Base-by-base conservation (phyloP, 1,284 basidiomycete genomes). In the Microbotryum intermedium region DNA sequence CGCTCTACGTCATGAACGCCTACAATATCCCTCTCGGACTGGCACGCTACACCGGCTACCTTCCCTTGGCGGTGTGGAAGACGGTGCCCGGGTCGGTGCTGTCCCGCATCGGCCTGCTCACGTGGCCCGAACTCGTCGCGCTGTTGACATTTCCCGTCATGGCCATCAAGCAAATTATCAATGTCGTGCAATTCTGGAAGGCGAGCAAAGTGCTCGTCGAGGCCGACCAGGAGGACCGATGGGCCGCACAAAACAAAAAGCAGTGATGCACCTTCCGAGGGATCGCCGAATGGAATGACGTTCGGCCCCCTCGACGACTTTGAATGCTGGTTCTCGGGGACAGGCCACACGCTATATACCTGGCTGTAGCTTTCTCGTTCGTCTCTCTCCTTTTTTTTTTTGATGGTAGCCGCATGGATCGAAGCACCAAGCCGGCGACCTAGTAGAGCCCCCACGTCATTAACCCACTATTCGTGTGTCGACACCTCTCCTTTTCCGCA, bases 171-270 rank as follows among this genome's bases (percentile, higher is more conserved):
- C 97, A 98, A 75, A 72, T 94, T 62, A 90, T 99, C 79, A 97
- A 97, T 75, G 76, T 88, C 49, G 92, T 99, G 8, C 95, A 99
- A 75, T 85, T 97, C 68, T 97, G 93, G 93, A 99, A 98, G 75
- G 94, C 94, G 28, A 88, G 88, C 69, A 97, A 97, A 79, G 88
- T 94, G 69, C 66, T 72, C 10, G 72, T 72, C 34, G 64, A 66
- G 50, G 55, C 50, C 30, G 70, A 71, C 46, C 61, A 60, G 46
- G 69, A 69, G 52, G 69, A 70, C 34, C 39, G 69, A 30, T 68
- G 48, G 23, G 65, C 50, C 25, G 43, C 50, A 10, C 44, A 56
- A 39, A 18, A 53, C 21, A 49, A 30, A 20, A 62, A 62, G 60
- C 53, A 53, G 46, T 39, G 34, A 39, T 39, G 16, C 34, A 50